Evolutionary conservation across 208 protist species (phyloP).

Genomic region (Wallacemonas rigidus): DNA sequence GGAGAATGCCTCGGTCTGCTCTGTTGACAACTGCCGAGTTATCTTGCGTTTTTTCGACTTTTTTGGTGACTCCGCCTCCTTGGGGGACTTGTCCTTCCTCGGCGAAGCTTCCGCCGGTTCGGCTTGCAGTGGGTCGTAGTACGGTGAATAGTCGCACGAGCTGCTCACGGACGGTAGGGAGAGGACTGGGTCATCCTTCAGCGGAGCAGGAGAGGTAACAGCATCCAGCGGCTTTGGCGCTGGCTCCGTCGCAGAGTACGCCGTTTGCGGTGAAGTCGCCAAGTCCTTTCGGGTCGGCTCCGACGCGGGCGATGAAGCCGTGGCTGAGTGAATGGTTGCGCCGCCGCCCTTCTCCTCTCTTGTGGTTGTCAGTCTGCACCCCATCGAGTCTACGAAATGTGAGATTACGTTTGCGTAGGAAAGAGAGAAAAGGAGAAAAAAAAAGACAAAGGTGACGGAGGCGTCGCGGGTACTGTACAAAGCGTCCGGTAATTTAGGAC

Average conservation of each 20-base stretch:
- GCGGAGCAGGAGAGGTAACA: not conserved
- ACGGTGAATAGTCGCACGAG: constrained; percentile 5
- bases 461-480: not conserved
- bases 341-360: constrained; percentile 6
- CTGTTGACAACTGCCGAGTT: not conserved
- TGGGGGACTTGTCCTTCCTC: not conserved
- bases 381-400: not conserved
- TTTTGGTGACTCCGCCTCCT: not conserved
- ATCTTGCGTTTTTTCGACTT: constrained; percentile 13
- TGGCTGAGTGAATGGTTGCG: not conserved
- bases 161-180: constrained; percentile 7
- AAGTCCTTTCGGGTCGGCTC: not conserved
- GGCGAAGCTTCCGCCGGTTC: not conserved
- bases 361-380: constrained; percentile 14
- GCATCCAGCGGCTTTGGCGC: not conserved
- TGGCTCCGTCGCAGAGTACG: not conserved
- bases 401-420: constrained; percentile 2
- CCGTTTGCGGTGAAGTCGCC: not conserved
- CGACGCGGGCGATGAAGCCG: not conserved
- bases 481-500: not conserved
- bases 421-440: constrained; percentile 6
- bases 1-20: not conserved
- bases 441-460: constrained; percentile 16
- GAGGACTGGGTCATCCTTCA: not conserved
- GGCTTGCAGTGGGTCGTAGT: constrained; percentile 10